A percentile compares a stretch with the other conserved stretches of the same genome.
Evolutionary conservation across 2,329 filamentous ascomycete genomes (phyloP).

Genomic region (Amauroascus niger): DNA sequence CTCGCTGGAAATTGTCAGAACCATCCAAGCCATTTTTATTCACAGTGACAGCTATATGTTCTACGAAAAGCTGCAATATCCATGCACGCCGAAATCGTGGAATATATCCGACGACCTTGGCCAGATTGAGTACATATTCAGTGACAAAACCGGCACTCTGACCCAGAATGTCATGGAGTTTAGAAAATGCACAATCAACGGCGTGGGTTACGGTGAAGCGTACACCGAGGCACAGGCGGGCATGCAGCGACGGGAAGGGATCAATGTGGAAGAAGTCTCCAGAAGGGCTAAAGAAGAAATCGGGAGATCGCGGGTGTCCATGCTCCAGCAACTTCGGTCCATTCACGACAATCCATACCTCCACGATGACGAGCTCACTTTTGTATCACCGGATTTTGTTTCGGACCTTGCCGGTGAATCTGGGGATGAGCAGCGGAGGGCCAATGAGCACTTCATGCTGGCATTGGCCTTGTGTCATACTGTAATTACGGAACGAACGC

Average conservation of each 20-base stretch:
- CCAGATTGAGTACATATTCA: conserved; percentile 98
- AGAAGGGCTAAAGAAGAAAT: conserved; percentile 67
- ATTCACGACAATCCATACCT: conserved; percentile 86
- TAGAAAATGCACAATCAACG: conserved; percentile 95
- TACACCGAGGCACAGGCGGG: conserved; percentile 96
- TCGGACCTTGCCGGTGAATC: conserved; percentile 69
- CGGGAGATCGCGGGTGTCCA: conserved; percentile 61
- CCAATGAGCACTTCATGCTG: conserved; percentile 87
- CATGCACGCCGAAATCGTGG: conserved; percentile 95
- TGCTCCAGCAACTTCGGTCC: conserved; percentile 60
- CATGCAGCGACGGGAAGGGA: conserved; percentile 83
- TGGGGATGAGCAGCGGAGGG: conserved; percentile 63
- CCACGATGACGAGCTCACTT: conserved; percentile 80
- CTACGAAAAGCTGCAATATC: conserved; percentile 85
- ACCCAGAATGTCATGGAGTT: conserved; percentile 98
- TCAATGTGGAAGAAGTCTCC: conserved; percentile 74
- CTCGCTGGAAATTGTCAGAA: conserved; percentile 88
- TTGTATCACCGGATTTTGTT: conserved; percentile 83
- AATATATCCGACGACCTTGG: conserved; percentile 97
- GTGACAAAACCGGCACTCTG: conserved; percentile 81
- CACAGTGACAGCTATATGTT: conserved; percentile 97
- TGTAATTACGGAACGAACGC: conserved; percentile 80
- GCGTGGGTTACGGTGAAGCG: conserved; percentile 90
- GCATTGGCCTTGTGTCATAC: conserved; percentile 92
- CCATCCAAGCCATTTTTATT: conserved; percentile 90